Conservation (phyloP, 495 filamentous ascomycete genomes). For the Hamigera avellanea region DNA sequence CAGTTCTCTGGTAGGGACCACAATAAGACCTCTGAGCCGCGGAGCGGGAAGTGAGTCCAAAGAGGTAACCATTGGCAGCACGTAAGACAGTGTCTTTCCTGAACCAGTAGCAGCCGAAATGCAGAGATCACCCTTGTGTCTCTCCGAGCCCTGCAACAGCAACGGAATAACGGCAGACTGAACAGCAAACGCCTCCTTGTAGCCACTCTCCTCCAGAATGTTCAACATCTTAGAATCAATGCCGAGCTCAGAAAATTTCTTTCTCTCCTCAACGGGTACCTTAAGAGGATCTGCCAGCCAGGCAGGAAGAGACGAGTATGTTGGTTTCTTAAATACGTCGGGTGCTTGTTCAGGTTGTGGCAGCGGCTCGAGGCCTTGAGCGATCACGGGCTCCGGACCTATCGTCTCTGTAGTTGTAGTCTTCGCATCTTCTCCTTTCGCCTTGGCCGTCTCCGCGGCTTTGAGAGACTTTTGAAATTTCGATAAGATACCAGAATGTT, state of each 20-base stretch:
- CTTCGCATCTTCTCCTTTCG: slow-evolving; percentile 12
- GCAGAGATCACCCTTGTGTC: slow-evolving; percentile 61
- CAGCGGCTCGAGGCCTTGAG: slow-evolving; percentile 61
- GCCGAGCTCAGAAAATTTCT: slow-evolving; percentile 50
- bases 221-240: slow-evolving; percentile 43
- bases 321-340: slow-evolving; percentile 35
- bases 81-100: slow-evolving; percentile 85
- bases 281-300: slow-evolving; percentile 70
- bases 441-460: slow-evolving; percentile 18
- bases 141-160: slow-evolving; percentile 47
- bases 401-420: slow-evolving; percentile 10
- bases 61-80: slow-evolving; percentile 73
- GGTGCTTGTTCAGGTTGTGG: slow-evolving; percentile 59
- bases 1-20: slow-evolving; percentile 83
- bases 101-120: slow-evolving; percentile 87
- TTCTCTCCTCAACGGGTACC: slow-evolving; percentile 43
- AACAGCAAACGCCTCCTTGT: slow-evolving; percentile 69
- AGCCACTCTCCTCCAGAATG: slow-evolving; percentile 52
- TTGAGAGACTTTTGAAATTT: slow-evolving; percentile 36
- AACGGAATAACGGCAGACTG: slow-evolving; percentile 74
- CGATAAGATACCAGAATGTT: slow-evolving; percentile 31
- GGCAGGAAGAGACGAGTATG: slow-evolving; percentile 34
- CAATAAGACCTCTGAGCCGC: slow-evolving; percentile 61
- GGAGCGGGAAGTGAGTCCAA: slow-evolving; percentile 47
- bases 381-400: slow-evolving; percentile 29